Evolutionary conservation across 78 protist species (phyloP), one percentile per base, ranked within the genome.

Genomic region (Isochrysis galbana): DNA sequence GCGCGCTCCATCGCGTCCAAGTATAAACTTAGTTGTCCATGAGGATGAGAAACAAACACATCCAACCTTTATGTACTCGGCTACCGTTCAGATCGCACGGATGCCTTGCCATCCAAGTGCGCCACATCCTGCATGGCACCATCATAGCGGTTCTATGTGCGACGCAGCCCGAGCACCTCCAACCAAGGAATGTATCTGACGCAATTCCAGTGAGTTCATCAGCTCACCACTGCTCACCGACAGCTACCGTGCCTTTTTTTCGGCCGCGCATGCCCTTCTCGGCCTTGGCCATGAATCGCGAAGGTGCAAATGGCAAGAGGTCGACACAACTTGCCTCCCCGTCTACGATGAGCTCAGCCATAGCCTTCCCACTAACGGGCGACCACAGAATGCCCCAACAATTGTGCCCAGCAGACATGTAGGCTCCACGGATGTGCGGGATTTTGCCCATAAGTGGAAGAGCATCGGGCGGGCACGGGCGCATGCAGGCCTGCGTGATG

Each of bases 371-470:
- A 5, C 44, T 44, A 38, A 69, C 91, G 17, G 91, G 91, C 5
- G 91, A 80, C 91, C 93, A 90, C 5, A 90, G 87, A 51, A 90
- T 90, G 74, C 93, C 93, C 93, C 93, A 90, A 72, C 93, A 90
- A 48, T 90, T 90, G 87, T 90, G 93, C 29, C 93, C 93, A 0
- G 88, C 87, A 1, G 93, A 82, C 1, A 90, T 34, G 48, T 36
- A 90, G 51, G 93, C 93, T 36, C 32, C 32, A 29, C 14, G 23
- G 32, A 84, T 14, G 72, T 74, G 54, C 70, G 88, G 93, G 23
- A 77, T 23, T 22, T n/a, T 47, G 19, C 93, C 93, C 80, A 90
- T 32, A 32, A 14, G 25, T 29, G 93, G 93, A 45, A 77, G 29
- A 34, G 89, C 93, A 47, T 90, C 93, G 61, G 93, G 93, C 1